Conservation (phyloP, 495 filamentous ascomycete species). For the Xylaria flabelliformis region DNA sequence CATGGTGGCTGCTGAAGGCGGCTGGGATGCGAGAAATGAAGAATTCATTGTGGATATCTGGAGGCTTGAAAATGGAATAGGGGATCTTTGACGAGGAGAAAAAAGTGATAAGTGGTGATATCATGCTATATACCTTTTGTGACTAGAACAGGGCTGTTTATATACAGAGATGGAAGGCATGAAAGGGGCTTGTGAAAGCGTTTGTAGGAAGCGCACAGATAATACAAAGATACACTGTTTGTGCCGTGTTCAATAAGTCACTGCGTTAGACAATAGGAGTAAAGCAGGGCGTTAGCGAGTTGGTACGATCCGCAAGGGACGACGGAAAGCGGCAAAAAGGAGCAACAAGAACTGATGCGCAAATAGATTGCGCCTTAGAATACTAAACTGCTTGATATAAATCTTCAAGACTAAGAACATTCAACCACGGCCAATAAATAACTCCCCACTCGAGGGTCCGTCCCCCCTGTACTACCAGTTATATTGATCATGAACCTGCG, state of each 20-base stretch:
- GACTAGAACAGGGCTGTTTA: neutral
- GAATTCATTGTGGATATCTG: neutral
- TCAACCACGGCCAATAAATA: neutral
- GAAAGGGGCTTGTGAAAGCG: neutral
- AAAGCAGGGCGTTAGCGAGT: neutral
- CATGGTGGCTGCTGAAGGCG: neutral
- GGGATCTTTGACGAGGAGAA: neutral
- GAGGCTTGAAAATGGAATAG: neutral
- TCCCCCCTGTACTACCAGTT: neutral
- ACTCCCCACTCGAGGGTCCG: neutral
- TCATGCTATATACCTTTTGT: neutral
- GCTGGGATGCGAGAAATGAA: neutral
- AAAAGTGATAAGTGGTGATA: neutral
- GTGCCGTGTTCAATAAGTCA: neutral
- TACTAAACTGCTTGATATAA: neutral
- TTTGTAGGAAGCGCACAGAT: neutral
- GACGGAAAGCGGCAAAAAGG: neutral
- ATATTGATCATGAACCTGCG: neutral
- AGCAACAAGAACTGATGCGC: neutral
- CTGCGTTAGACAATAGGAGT: neutral
- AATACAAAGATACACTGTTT: neutral
- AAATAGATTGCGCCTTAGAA: neutral
- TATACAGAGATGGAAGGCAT: neutral
- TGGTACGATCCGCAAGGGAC: neutral
- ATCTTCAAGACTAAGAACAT: neutral